Conservation (phyloP, 2,329 filamentous ascomycete genomes). For the Aspergillus luchuensis region DNA sequence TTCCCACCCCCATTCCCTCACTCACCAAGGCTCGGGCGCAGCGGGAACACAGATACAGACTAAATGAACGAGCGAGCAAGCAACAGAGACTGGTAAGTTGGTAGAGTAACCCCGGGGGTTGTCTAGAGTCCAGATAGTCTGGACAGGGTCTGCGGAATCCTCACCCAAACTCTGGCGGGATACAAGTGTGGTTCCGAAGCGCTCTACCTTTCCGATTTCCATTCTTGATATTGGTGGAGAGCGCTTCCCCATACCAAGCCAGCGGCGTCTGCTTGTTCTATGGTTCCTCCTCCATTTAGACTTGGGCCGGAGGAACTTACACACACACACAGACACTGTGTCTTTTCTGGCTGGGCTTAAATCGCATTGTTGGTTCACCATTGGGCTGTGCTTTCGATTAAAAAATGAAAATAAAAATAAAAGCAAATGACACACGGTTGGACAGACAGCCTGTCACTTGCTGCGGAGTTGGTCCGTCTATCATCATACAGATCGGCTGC, state of each 20-base stretch:
- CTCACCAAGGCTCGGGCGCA: neutral
- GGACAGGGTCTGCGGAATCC: slow-evolving; percentile 18
- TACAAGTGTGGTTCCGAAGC: neutral
- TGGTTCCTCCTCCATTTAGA: neutral
- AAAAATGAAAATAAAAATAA: no score
- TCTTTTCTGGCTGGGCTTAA: neutral
- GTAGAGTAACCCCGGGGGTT: neutral
- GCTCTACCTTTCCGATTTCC: neutral
- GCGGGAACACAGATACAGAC: neutral
- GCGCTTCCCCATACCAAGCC: slow-evolving; percentile 1
- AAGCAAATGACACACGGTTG: neutral
- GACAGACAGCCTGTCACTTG: neutral
- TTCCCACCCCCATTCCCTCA: neutral
- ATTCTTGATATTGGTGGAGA: slow-evolving; percentile 3
- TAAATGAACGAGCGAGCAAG: no score
- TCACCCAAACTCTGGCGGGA: slow-evolving; percentile 15
- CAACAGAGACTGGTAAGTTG: neutral
- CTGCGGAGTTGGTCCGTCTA: neutral
- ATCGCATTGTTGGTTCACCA: neutral
- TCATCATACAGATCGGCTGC: neutral
- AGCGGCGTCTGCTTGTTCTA: neutral
- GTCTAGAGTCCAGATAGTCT: neutral
- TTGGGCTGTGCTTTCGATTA: neutral
- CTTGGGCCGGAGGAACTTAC: slow-evolving; percentile 1
- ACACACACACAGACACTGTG: neutral